Percentiles rank a stretch among this genome's conserved stretches.
phyloP scores from a whole-genome alignment of 352 stramenopile species.

The Pythium dissotocum region DNA sequence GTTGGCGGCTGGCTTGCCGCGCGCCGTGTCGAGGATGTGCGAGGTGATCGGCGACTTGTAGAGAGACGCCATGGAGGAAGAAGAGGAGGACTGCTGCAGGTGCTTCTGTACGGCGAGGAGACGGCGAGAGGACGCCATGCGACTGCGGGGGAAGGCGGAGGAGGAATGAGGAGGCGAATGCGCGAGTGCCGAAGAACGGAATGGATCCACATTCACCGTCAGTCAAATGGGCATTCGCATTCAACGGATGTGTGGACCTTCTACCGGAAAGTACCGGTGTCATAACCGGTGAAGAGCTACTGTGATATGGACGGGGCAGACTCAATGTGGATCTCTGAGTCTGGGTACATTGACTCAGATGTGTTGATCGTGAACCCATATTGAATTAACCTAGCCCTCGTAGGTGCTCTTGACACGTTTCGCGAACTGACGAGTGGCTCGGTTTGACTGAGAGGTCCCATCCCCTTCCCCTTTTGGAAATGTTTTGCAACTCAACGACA shows the following conservation, averaged over 20 bases:
- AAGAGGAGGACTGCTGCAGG: constrained; percentile 14
- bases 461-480: constrained; percentile 1
- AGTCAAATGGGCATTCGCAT: constrained; percentile 5
- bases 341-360: background rate
- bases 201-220: background rate
- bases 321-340: constrained; percentile 5
- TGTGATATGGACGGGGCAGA: background rate
- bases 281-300: background rate
- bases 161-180: constrained; percentile 1
- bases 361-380: background rate
- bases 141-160: background rate
- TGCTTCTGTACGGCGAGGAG: constrained; percentile 36
- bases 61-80: constrained; percentile 11
- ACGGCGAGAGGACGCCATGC: constrained; percentile 29
- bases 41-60: constrained; percentile 81
- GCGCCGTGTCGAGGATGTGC: constrained; percentile 87
- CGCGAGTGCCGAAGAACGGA: constrained; percentile 3
- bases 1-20: constrained; percentile 64
- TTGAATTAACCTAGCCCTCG: background rate
- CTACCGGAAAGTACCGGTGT: background rate
- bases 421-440: constrained; percentile 12
- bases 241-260: constrained; percentile 7
- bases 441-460: background rate
- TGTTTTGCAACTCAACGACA: background rate
- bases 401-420: background rate